Evolutionary conservation across 352 stramenopile species (phyloP).

Genomic region (Hyaloperonospora brassicae): DNA sequence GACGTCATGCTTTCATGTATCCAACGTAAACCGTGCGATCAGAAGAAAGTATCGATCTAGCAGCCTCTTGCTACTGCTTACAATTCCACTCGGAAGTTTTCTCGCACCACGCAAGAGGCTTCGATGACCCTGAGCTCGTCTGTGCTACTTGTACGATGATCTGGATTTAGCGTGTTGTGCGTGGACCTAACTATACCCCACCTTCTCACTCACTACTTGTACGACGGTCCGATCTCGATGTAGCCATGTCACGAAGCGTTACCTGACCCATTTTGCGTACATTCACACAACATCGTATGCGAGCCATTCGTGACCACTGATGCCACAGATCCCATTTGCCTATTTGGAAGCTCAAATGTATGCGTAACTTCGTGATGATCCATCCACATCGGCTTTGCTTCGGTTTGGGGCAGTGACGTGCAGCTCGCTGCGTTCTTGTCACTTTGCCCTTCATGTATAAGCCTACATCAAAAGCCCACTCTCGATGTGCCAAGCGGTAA

Average conservation of each 20-base stretch:
- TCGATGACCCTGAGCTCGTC: too few species aligned
- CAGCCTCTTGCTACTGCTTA: too few species aligned
- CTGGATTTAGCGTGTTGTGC: too few species aligned
- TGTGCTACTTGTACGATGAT: too few species aligned
- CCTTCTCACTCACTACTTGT: not conserved
- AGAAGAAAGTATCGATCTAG: too few species aligned
- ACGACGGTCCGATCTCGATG: not conserved
- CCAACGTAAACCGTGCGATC: too few species aligned
- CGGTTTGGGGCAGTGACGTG: too few species aligned
- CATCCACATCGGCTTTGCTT: not conserved
- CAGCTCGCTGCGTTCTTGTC: constrained; percentile 14
- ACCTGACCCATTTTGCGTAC: not conserved
- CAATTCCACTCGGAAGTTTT: too few species aligned
- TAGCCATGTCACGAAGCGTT: not conserved
- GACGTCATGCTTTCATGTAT: too few species aligned
- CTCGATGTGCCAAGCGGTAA: constrained; percentile 7
- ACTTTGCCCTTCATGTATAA: constrained; percentile 25
- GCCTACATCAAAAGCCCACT: constrained; percentile 28
- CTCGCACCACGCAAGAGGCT: too few species aligned
- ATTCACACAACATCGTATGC: not conserved
- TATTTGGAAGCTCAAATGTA: not conserved
- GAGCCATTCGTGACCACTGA: not conserved
- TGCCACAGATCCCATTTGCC: not conserved
- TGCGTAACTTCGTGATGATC: not conserved
- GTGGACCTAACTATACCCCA: too few species aligned